Base-by-base conservation (phyloP, 352 stramenopile genomes). In the Pythium rishiriense region DNA sequence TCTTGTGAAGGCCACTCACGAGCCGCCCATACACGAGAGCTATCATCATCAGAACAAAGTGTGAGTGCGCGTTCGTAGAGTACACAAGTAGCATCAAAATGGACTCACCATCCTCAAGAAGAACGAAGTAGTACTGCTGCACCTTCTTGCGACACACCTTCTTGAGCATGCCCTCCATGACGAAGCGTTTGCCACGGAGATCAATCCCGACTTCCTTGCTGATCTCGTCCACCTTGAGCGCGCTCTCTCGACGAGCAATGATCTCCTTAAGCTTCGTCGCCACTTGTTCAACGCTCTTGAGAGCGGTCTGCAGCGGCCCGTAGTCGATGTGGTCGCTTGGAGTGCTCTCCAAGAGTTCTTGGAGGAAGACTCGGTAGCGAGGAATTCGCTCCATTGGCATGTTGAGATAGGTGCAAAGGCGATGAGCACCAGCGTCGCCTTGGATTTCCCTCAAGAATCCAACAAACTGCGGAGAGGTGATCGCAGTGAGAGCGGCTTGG, bases 321-420 rank as follows among this genome's bases (percentile, higher is more conserved):
- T 81, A 88, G 62, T 96, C 87, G 19, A 94, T 73, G 50, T 96
- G 87, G 26, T 91, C 80, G 19, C 62, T 39, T 28, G 80, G 73
- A 0, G 87, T 96, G 42, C 74, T 83, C 21, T 68, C 80, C 3
- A 93, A 58, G n/a, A 96, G 66, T 50, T 94, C 84, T 33, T 93
- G 72, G 41, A 96, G 70, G 31, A 93, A 81, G 61, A 94, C 78
- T 47, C 91, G 92, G 63, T 96, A 96, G 25, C 83, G 79, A 9
- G 85, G 87, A 48, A 96, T 96, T 4, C 85, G 75, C 59, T 94
- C 83, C 70, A 96, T 91, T 7, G 87, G 87, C 83, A 94, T 93
- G 48, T 93, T 94, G n/a, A 96, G 62, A 45, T 92, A 93, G 22
- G 75, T 85, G 17, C 79, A 70, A 25, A 95, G 64, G 3, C 80